phyloP scores from a whole-genome alignment of 2,329 filamentous ascomycete genomes.

The Sporothrix variecibatus region DNA sequence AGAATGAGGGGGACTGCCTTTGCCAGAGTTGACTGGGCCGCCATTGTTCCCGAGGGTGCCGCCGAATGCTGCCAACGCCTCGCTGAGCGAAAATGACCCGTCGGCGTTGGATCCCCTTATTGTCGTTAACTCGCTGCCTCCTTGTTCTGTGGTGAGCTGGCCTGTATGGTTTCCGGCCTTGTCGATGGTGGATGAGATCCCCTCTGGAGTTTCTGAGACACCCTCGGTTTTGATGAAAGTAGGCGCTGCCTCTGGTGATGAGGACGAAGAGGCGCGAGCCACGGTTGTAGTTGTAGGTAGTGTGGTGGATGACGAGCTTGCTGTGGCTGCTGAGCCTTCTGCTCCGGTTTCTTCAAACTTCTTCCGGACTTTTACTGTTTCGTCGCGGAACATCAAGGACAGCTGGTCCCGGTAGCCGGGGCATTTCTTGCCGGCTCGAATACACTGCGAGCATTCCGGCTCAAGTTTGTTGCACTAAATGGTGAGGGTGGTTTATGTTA shows the following conservation, averaged over 20 bases:
- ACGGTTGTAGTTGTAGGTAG: background rate
- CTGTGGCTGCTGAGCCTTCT: background rate
- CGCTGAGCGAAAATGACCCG: background rate
- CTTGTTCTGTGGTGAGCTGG: background rate
- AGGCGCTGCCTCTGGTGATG: background rate
- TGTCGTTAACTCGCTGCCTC: background rate
- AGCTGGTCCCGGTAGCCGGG: conserved; percentile 66
- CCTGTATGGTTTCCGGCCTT: background rate
- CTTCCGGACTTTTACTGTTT: conserved; percentile 62
- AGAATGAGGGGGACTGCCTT: background rate
- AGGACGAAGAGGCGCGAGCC: background rate
- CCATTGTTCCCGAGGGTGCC: background rate
- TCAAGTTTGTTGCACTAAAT: conserved; percentile 61
- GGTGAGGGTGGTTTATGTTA: background rate
- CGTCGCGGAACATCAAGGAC: conserved; percentile 66
- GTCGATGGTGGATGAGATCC: background rate
- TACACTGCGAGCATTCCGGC: conserved; percentile 64
- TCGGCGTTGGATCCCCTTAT: background rate
- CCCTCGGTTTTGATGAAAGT: background rate
- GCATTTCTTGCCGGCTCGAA: conserved; percentile 60
- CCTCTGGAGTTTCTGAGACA: background rate
- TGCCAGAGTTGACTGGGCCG: background rate
- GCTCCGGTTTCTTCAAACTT: conserved; percentile 51
- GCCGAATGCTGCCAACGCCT: conserved; percentile 1
- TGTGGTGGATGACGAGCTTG: conserved; percentile 10